Base-by-base conservation (phyloP, 306 rosid genomes). In the Glycine latifolia region DNA sequence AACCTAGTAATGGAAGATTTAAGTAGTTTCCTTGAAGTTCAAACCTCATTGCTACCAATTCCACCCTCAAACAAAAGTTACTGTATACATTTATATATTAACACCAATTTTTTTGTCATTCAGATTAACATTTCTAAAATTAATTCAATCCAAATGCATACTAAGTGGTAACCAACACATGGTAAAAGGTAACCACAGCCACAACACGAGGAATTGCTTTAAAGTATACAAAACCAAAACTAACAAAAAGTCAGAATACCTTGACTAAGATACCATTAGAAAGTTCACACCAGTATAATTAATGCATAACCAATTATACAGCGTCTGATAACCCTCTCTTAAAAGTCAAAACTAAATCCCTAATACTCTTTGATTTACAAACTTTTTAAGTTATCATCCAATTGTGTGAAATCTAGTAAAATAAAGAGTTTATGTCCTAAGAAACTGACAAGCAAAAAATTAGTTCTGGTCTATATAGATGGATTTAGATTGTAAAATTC, bases 291-390 rank as follows among this genome's bases (percentile, higher is more conserved):
- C 82, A 87, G 48, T 81, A 69, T 78, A 44, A 35, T 33, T 55
- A 61, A 49, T 71, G 65, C 90, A 84, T 70, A 84, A 77, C 79
- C 79, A 85, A 63, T 73, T 55, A 71, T 68, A 59, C 16, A 82
- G 65, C 35, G 37, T 86, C 79, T 81, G 71, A 53, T 48, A 66
- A 79, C 67, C 83, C 66, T 75, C 52, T 37, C 47, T 54, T 26
- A 17, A 60, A 26, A 37, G 67, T 84, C 81, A 77, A 62, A 76
- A 71, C 81, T 80, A 88, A 69, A 48, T 73, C 75, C 85, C 79
- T 71, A 81, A 52, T 48, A 56, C 89, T 80, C 90, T 76, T 80
- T 87, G 85, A 87, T 91, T 75, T 89, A 94, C 98, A 91, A 75
- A 79, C 84, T 75, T 87, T 74, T 73, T 74, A 83, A 80, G 87